Conservation (phyloP, 164 flowering plant genomes). For the Litsea cubeba region DNA sequence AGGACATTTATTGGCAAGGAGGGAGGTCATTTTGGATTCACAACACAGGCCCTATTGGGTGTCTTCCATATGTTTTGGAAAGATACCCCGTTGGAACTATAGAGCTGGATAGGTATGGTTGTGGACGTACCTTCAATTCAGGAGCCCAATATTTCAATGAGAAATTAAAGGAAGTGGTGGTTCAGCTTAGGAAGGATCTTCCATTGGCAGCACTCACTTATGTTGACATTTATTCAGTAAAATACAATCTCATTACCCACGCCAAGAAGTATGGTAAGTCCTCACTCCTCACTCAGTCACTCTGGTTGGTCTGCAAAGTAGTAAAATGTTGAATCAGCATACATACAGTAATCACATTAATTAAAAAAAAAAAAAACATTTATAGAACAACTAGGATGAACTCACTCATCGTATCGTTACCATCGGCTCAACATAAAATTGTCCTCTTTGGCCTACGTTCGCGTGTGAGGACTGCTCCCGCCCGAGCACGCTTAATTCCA, state of each 20-base stretch:
- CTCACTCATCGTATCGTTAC: too few relatives aligned
- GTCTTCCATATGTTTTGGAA: conserved; percentile 41
- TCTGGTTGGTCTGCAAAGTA: neutral
- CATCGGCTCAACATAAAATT: too few relatives aligned
- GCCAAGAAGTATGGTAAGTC: conserved; percentile 38
- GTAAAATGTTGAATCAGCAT: too few relatives aligned
- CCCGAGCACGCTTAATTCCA: too few relatives aligned
- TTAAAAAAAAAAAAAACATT: too few relatives aligned
- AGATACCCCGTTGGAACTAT: conserved; percentile 19
- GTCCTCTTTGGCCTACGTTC: too few relatives aligned
- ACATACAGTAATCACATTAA: too few relatives aligned
- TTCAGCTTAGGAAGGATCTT: conserved; percentile 31
- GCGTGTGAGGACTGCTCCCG: too few relatives aligned
- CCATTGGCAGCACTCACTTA: conserved; percentile 45
- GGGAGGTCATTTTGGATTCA: conserved; percentile 59
- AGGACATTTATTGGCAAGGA: conserved; percentile 38
- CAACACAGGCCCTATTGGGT: conserved; percentile 61
- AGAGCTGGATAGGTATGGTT: conserved; percentile 39
- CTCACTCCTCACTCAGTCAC: neutral
- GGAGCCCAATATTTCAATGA: conserved; percentile 43
- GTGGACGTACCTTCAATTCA: conserved; percentile 39
- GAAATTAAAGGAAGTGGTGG: conserved; percentile 33
- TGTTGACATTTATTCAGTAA: conserved; percentile 47
- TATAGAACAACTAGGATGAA: too few relatives aligned
- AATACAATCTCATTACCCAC: conserved; percentile 37